Evolutionary conservation across 345 rosid species (phyloP).

Genomic region (Brassica juncea): DNA sequence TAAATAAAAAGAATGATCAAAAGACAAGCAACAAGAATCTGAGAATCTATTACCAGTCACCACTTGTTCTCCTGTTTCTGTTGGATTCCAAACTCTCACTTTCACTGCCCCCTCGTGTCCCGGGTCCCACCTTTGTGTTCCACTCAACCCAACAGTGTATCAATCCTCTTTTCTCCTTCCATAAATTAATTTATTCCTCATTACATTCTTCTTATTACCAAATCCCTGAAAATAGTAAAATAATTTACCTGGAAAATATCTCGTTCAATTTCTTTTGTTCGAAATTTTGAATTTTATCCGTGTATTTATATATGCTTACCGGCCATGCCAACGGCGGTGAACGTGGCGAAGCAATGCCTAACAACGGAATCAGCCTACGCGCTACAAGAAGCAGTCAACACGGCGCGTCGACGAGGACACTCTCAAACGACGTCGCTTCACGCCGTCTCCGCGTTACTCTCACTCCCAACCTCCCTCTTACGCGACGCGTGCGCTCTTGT

Average conservation of each 20-base stretch:
- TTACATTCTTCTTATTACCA: constrained; percentile 15
- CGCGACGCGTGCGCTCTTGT: constrained; percentile 84
- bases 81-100: constrained; percentile 57
- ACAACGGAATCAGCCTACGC: constrained; percentile 77
- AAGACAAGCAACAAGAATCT: constrained; percentile 34
- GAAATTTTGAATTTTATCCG: neutral
- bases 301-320: constrained; percentile 39
- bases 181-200: constrained; percentile 37
- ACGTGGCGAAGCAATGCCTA: constrained; percentile 81
- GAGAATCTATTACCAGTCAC: constrained; percentile 18
- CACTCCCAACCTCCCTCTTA: constrained; percentile 62
- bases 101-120: constrained; percentile 31
- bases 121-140: constrained; percentile 36
- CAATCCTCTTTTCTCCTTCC: neutral
- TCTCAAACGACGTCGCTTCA: constrained; percentile 91
- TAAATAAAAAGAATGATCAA: neutral
- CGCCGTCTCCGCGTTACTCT: constrained; percentile 74
- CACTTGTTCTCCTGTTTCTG: constrained; percentile 21
- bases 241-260: constrained; percentile 23
- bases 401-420: constrained; percentile 73
- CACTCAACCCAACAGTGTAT: constrained; percentile 37
- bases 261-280: neutral
- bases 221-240: constrained; percentile 5
- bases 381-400: constrained; percentile 74
- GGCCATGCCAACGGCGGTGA: constrained; percentile 95